Evolutionary conservation across 1,284 basidiomycete species (phyloP).

Genomic region (Ganoderma meredithae): DNA sequence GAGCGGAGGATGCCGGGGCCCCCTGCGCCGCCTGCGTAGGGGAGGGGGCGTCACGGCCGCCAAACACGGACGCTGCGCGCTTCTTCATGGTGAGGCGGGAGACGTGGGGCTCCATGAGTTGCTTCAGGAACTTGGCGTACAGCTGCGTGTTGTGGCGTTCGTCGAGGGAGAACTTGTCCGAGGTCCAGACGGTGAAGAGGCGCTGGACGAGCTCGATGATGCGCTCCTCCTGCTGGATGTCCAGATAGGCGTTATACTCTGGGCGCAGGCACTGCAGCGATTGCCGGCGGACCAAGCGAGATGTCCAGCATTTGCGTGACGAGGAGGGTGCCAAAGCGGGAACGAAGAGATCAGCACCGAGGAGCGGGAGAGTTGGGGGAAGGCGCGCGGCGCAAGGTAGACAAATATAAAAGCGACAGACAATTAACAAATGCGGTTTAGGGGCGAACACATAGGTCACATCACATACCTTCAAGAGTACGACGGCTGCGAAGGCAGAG

Average conservation of each 20-base stretch:
- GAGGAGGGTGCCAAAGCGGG: background rate
- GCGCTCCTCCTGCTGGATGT: slow-evolving; percentile 37
- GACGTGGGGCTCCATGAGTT: slow-evolving; percentile 36
- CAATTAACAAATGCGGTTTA: background rate
- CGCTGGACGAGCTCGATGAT: slow-evolving; percentile 38
- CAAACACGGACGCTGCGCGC: slow-evolving; percentile 10
- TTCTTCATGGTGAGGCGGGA: slow-evolving; percentile 26
- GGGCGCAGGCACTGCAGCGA: slow-evolving; percentile 38
- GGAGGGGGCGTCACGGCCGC: background rate
- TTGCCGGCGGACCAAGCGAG: background rate
- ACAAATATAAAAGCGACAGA: background rate
- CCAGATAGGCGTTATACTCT: slow-evolving; percentile 38
- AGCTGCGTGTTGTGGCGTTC: slow-evolving; percentile 41
- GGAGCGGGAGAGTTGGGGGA: background rate
- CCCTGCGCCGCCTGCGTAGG: background rate
- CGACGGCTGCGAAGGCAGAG: slow-evolving; percentile 50
- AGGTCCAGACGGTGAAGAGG: slow-evolving; percentile 37
- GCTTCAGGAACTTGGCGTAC: slow-evolving; percentile 41
- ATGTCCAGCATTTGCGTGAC: background rate
- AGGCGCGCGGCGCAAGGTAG: background rate
- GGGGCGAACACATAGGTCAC: background rate
- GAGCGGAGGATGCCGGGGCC: background rate
- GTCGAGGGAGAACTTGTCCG: slow-evolving; percentile 34
- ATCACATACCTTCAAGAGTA: slow-evolving; percentile 42
- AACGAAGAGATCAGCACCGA: background rate